Base-by-base conservation (phyloP, 2,329 filamentous ascomycete species). In the Chaetothyriales sp. region DNA sequence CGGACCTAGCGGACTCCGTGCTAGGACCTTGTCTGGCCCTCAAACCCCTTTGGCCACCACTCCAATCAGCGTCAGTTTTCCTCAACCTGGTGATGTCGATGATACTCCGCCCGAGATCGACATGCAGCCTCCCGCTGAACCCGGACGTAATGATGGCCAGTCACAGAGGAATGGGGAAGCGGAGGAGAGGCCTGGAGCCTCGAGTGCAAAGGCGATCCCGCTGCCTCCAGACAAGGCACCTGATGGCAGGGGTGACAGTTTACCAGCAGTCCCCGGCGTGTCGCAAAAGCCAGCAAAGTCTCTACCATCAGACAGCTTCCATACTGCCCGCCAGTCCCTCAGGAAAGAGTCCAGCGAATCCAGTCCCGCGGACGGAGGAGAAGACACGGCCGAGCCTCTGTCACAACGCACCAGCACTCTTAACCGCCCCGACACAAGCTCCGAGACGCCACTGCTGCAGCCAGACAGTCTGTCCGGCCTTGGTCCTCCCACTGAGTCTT, bases 1-100 rank as follows among this genome's bases (percentile, higher is more conserved):
- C 52, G 66, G 69, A 5, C 67, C 69, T 53, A 63, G 70, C 22
- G 65, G 67, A 9, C 69, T 68, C 53, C 68, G 70, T 46, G 69
- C 70, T 18, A 60, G 63, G n/a, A 63, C 60, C 13, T 57, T 61
- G 49, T 61, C 59, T 18, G 64, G 62, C 2, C 56, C 63, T n/a
- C 56, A 62, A 51, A 61, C 61, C 2, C 60, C 61, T 2, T 65
- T 63, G 25, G 56, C 60, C 6, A 60, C 60, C 19, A 61, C 62
- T 5, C 51, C 56, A 18, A 56, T 61, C 44, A 56, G 53, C 43
- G 60, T 62, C 50, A 64, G 63, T 49, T 67, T 68, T 50, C 65
- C 64, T 8, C 66, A 68, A 48, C 65, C 65, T 9, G 58, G 61
- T 44, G 64, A 67, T 53, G 51, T 62, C 4, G 56, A 63, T 46